phyloP scores from a whole-genome alignment of 2,329 filamentous ascomycete species.

The Microcera coccophila region DNA sequence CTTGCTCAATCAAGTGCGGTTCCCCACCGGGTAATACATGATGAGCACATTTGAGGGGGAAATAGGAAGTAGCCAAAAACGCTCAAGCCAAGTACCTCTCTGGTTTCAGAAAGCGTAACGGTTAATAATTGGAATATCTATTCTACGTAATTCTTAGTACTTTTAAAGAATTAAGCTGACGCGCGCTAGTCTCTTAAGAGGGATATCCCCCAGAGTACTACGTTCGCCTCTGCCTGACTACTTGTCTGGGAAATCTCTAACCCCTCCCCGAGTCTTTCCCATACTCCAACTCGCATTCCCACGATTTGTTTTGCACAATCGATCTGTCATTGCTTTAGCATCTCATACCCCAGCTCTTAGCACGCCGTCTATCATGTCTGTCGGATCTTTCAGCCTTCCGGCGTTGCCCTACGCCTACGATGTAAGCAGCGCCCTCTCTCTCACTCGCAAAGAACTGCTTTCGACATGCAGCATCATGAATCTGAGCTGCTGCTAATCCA shows the following conservation, averaged over 20 bases:
- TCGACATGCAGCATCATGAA: too few species aligned
- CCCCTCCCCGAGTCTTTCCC: too few species aligned
- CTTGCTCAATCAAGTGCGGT: constrained; percentile 17
- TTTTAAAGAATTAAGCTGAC: too few species aligned
- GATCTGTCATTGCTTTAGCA: not conserved
- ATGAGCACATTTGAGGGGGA: constrained; percentile 27
- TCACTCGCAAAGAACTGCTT: too few species aligned
- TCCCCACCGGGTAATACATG: constrained; percentile 25
- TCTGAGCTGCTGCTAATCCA: not conserved
- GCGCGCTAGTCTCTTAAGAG: too few species aligned
- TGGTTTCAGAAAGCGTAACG: constrained; percentile 3
- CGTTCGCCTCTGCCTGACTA: too few species aligned
- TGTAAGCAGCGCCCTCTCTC: constrained; percentile 43
- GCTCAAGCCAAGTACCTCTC: constrained; percentile 1
- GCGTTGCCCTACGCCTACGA: constrained; percentile 65
- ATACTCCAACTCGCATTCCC: too few species aligned
- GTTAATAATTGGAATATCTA: too few species aligned
- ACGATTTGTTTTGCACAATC: too few species aligned
- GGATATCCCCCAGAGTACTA: too few species aligned
- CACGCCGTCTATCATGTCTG: constrained; percentile 34
- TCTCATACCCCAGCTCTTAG: not conserved
- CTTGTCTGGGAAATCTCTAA: too few species aligned
- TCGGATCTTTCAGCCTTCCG: constrained; percentile 55
- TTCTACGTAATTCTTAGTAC: too few species aligned
- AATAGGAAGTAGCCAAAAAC: constrained; percentile 8